phyloP scores from a whole-genome alignment of 768 basidiomycete genomes.

The Serendipita sp. region DNA sequence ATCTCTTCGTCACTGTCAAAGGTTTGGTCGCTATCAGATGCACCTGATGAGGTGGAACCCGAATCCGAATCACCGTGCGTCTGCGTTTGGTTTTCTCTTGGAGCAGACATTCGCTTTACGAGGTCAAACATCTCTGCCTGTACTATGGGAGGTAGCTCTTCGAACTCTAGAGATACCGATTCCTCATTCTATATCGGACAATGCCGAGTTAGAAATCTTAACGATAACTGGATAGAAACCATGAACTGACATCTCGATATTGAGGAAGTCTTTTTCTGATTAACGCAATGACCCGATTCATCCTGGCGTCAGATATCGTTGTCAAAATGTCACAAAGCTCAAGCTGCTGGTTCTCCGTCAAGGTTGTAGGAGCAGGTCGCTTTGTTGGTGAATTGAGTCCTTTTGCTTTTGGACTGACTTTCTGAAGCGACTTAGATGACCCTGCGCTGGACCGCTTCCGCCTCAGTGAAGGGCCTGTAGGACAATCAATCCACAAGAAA shows the following conservation, averaged over 20 bases:
- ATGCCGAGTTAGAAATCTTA: not conserved
- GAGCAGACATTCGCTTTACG: too few species aligned
- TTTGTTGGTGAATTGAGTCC: not conserved
- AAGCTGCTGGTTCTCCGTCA: not conserved
- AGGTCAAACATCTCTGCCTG: not conserved
- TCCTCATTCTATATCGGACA: not conserved
- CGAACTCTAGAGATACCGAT: not conserved
- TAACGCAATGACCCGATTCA: not conserved
- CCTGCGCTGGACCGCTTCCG: not conserved
- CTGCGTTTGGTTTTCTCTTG: too few species aligned
- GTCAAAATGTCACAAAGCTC: not conserved
- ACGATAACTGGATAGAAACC: not conserved
- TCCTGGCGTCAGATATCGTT: not conserved
- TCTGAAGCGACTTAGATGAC: not conserved
- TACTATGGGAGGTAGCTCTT: not conserved
- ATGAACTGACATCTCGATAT: not conserved
- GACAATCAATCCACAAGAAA: too few species aligned
- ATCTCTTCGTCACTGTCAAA: too few species aligned
- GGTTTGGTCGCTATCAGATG: too few species aligned
- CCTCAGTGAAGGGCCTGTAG: not conserved
- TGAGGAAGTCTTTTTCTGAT: not conserved
- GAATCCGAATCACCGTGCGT: not conserved
- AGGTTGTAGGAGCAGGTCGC: not conserved
- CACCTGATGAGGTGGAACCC: not conserved
- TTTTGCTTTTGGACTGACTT: not conserved